These are phyloP conservation scores for Poterioochromonas sp. DNA, from an alignment of 352 stramenopile species.

Conservation along the genomic window DNA sequence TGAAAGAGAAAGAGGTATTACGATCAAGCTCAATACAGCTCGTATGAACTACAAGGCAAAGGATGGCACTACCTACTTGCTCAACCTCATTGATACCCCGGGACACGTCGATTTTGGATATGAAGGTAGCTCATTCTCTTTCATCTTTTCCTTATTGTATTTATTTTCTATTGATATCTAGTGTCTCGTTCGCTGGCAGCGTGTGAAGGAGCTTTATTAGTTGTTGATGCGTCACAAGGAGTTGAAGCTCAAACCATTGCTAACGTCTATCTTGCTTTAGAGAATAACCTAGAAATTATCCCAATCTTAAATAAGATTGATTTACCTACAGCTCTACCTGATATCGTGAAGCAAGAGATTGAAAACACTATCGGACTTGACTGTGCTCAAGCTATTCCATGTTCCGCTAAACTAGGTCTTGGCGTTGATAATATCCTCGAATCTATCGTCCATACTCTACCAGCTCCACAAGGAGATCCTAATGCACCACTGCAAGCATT, in stretches of 20 bases:
- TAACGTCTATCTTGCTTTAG: constrained; percentile 81
- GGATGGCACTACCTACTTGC: constrained; percentile 54
- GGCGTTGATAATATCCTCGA: constrained; percentile 50
- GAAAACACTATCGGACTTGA: constrained; percentile 72
- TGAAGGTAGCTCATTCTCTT: too few species aligned
- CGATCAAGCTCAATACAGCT: constrained; percentile 92
- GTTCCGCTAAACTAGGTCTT: constrained; percentile 83
- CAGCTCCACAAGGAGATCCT: constrained; percentile 50
- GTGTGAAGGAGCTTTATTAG: constrained; percentile 91
- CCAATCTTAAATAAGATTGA: constrained; percentile 96
- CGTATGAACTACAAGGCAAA: constrained; percentile 82
- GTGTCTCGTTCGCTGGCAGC: constrained; percentile 85
- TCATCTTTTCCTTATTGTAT: too few species aligned
- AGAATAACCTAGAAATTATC: constrained; percentile 73
- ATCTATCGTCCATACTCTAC: constrained; percentile 63
- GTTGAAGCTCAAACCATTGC: constrained; percentile 95
- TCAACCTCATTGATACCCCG: constrained; percentile 84
- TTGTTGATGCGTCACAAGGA: constrained; percentile 93
- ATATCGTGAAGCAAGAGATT: constrained; percentile 40
- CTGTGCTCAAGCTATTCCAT: constrained; percentile 68
- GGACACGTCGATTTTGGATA: constrained; percentile 85
- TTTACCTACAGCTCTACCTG: constrained; percentile 76
- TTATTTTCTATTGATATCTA: too few species aligned
- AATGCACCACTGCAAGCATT: constrained; percentile 69
- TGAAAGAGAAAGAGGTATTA: constrained; percentile 94